phyloP scores from a whole-genome alignment of 2,329 filamentous ascomycete species.

The Cladosporium sp. region DNA sequence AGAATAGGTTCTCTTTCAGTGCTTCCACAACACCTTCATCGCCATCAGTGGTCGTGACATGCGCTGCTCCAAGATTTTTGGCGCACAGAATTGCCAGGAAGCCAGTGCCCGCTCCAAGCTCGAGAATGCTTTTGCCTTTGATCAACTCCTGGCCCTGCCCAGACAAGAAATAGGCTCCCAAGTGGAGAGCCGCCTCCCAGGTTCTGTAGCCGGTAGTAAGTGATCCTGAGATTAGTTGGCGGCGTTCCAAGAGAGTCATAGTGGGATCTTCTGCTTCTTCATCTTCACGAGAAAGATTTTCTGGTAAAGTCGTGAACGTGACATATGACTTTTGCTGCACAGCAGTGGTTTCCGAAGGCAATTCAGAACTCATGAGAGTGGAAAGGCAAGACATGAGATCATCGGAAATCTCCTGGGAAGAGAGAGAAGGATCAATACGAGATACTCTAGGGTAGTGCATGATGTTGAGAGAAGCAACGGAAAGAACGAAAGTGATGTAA shows the following conservation, averaged over 20 bases:
- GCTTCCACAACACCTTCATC: slow-evolving; percentile 70
- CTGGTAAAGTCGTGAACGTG: slow-evolving; percentile 60
- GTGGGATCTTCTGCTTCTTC: slow-evolving; percentile 32
- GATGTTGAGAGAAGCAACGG: slow-evolving; percentile 30
- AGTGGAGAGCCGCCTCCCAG: slow-evolving; percentile 77
- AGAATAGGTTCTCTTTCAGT: slow-evolving; percentile 66
- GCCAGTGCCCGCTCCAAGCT: slow-evolving; percentile 76
- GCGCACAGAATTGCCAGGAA: slow-evolving; percentile 73
- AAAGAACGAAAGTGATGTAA: slow-evolving; percentile 19
- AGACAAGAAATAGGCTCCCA: slow-evolving; percentile 67
- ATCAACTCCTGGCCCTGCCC: slow-evolving; percentile 51
- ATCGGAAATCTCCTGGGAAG: slow-evolving; percentile 75
- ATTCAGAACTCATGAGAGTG: slow-evolving; percentile 62
- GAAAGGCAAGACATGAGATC: slow-evolving; percentile 72
- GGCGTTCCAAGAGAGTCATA: slow-evolving; percentile 69
- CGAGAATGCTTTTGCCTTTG: slow-evolving; percentile 61
- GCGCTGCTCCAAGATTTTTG: slow-evolving; percentile 62
- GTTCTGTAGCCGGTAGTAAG: slow-evolving; percentile 77
- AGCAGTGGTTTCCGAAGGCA: slow-evolving; percentile 65
- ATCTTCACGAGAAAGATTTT: slow-evolving; percentile 20
- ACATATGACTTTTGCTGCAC: slow-evolving; percentile 75
- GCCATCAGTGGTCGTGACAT: slow-evolving; percentile 72
- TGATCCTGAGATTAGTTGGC: slow-evolving; percentile 66
- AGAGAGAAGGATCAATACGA: slow-evolving; percentile 14
- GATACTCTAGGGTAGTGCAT: slow-evolving; percentile 6